A percentile compares a stretch with the other conserved stretches of the same genome.
Conservation (phyloP, 208 protist species). For the Leishmania braziliensis region DNA sequence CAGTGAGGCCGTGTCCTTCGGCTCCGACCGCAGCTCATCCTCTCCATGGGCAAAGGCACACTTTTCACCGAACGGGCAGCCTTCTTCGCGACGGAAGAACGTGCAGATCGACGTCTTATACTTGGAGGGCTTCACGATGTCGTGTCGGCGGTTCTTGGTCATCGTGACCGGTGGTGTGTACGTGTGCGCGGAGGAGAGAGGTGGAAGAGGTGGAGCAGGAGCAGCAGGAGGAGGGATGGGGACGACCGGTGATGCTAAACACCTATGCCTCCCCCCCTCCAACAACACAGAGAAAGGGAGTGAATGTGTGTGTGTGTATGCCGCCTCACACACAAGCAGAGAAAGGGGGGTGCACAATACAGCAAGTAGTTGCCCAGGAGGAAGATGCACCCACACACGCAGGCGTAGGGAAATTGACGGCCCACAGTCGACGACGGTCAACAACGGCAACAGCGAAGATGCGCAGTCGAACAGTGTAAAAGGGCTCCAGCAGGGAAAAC, state of each 20-base stretch:
- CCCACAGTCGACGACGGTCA: neutral
- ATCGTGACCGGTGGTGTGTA: constrained; percentile 18
- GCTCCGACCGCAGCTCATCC: constrained; percentile 63
- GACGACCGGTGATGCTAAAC: neutral
- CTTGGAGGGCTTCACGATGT: constrained; percentile 87
- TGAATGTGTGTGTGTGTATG: neutral
- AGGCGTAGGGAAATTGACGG: constrained; percentile 2
- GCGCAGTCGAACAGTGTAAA: neutral
- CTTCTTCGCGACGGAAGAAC: constrained; percentile 59
- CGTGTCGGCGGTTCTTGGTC: constrained; percentile 64
- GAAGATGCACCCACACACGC: neutral
- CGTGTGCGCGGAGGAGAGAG: neutral
- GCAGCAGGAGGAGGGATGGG: neutral
- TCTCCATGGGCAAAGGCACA: constrained; percentile 84
- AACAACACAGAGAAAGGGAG: neutral
- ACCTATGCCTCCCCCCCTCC: neutral
- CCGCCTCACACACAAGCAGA: neutral
- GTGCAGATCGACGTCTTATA: constrained; percentile 87
- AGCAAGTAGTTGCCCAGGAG: too few species aligned
- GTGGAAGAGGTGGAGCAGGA: neutral
- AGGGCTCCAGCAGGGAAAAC: neutral
- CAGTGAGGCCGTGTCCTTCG: constrained; percentile 11
- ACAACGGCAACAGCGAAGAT: neutral
- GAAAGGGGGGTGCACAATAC: neutral
- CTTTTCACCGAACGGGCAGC: constrained; percentile 75